Conservation (phyloP, 2,329 filamentous ascomycete genomes). For the Colletotrichum sp. region DNA sequence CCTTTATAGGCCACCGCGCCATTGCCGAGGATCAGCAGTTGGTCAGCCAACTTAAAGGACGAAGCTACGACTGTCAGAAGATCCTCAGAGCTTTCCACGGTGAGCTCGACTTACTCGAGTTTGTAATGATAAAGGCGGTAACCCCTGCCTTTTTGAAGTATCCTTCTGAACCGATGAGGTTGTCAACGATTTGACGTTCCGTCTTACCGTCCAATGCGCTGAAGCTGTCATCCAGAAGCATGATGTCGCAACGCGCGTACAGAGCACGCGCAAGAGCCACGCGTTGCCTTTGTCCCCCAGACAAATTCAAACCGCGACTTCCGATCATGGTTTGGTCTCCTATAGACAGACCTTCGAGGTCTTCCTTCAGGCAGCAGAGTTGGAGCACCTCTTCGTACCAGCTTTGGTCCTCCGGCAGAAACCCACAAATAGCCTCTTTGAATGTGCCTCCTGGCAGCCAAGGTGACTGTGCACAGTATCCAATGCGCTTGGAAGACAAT, state of each 20-base stretch:
- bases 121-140: slow-evolving; percentile 15
- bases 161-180: slow-evolving; percentile 21
- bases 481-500: slow-evolving; percentile 11
- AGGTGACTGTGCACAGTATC: slow-evolving; percentile 23
- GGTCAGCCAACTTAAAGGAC: not conserved
- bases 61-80: not conserved
- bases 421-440: slow-evolving; percentile 23
- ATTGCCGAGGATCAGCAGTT: not conserved
- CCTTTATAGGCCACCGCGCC: not conserved
- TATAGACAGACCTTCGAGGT: slow-evolving; percentile 21
- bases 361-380: slow-evolving; percentile 22
- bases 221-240: slow-evolving; percentile 14
- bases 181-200: slow-evolving; percentile 7
- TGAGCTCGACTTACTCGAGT: not conserved
- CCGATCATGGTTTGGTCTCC: slow-evolving; percentile 17
- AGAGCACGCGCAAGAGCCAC: slow-evolving; percentile 21
- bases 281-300: slow-evolving; percentile 28
- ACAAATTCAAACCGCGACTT: slow-evolving; percentile 23
- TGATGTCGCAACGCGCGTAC: not conserved
- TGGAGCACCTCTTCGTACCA: slow-evolving; percentile 36
- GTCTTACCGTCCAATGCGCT: slow-evolving; percentile 21
- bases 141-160: slow-evolving; percentile 20
- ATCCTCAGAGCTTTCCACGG: not conserved
- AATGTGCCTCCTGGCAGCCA: slow-evolving; percentile 25
- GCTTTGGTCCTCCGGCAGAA: slow-evolving; percentile 22